Conservation (phyloP, 495 filamentous ascomycete genomes). For the Penicillium antarcticum region DNA sequence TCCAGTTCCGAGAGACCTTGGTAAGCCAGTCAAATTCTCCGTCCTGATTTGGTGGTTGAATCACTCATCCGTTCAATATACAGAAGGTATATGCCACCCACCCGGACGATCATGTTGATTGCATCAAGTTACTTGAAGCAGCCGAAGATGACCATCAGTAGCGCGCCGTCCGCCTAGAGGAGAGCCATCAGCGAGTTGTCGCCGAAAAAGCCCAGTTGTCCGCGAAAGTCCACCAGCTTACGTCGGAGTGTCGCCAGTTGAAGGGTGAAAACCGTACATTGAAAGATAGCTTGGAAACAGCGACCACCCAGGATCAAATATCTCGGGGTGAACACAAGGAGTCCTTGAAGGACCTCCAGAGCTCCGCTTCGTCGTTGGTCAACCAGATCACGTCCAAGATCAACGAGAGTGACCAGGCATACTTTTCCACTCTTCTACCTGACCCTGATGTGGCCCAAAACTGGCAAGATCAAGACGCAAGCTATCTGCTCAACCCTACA, state of each 20-base stretch:
- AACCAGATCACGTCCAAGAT: not conserved
- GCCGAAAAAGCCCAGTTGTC: not conserved
- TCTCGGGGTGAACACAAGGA: not conserved
- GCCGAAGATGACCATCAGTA: not conserved
- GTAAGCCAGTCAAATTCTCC: not conserved
- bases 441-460: not conserved
- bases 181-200: not conserved
- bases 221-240: not conserved
- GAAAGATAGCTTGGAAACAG: not conserved
- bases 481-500: not conserved
- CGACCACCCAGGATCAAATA: not conserved
- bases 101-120: not conserved
- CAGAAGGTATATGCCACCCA: not conserved
- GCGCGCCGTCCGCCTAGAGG: not conserved
- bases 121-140: conserved; percentile 1
- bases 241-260: not conserved
- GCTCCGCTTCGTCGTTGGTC: not conserved
- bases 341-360: not conserved
- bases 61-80: not conserved
- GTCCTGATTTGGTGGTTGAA: not conserved
- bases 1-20: not conserved
- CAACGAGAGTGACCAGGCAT: not conserved
- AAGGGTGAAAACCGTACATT: not conserved
- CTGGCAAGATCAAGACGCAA: conserved; percentile 1
- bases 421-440: conserved; percentile 1